Evolutionary conservation across 2,329 filamentous ascomycete genomes (phyloP), one percentile per base, ranked within the genome.

Genomic region (Fusarium buxicola): DNA sequence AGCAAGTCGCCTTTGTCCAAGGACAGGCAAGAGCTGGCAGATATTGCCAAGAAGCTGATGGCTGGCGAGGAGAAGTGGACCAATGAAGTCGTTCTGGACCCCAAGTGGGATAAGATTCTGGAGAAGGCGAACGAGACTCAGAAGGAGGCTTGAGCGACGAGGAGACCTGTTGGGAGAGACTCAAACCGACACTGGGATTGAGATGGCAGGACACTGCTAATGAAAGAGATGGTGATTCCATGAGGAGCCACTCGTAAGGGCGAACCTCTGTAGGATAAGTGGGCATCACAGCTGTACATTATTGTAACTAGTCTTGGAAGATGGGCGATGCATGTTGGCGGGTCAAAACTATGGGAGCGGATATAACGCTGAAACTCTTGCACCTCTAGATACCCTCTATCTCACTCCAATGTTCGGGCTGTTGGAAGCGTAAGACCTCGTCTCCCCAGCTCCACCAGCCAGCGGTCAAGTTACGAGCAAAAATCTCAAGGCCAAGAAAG

Each of bases 371-470:
- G 58, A 62, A 66, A 54, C 53, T 59, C 32, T 39, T 56, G 41
- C 25, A 27, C 12, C 5, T 47, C 25, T 57, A 44, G 25, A 55
- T 39, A 49, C 59, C 48, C 43, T 62, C 55, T 57, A 60, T 60
- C 47, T 43, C 50, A 11, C 27, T 50, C 86, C 86, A 89, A 68
- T 82, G 76, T 32, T 82, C 77, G 7, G 81, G 74, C 57, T 82
- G 81, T 70, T 94, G 92, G 68, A 90, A 93, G 59, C 85, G 85
- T 55, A 92, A 74, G 8, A 86, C 88, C 69, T 94, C 88, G 66
- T 93, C 83, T 4, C 92, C 92, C 90, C 90, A 94, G 25, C 85
- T 84, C 84, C 88, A 91, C 91, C 92, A 94, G 0, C 89, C 89
- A 8, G 86, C 82, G 2, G 91, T 92, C 39, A 92, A 76, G 71